Evolutionary conservation across 1,284 basidiomycete species (phyloP).

Genomic region (Irpex sp.): DNA sequence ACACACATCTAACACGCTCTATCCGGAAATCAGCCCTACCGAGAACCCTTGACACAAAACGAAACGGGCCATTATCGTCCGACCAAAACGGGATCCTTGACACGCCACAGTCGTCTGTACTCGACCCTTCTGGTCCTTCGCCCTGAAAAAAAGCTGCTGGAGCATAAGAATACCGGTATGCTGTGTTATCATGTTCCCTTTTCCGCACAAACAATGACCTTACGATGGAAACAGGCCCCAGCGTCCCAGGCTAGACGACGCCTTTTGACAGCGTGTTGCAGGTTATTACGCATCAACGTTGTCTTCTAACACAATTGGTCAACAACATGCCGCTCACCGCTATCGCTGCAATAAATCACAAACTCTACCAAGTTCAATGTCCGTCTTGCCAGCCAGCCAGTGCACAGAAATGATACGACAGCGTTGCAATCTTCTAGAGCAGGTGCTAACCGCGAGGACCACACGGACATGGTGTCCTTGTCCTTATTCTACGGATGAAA

Average conservation of each 20-base stretch:
- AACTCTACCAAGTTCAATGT: neutral
- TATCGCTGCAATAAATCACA: neutral
- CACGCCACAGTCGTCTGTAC: neutral
- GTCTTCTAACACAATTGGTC: neutral
- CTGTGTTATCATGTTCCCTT: neutral
- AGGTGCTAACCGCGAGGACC: neutral
- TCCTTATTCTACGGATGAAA: neutral
- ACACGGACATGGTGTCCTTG: neutral
- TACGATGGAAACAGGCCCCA: neutral
- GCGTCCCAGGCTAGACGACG: neutral
- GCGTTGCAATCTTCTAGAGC: neutral
- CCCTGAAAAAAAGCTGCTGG: neutral
- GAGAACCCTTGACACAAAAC: neutral
- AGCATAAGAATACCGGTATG: neutral
- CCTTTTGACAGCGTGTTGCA: neutral
- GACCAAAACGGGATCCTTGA: neutral
- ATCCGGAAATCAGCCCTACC: neutral
- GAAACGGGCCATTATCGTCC: neutral
- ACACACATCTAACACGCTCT: neutral
- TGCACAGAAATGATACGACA: neutral
- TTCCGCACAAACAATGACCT: neutral
- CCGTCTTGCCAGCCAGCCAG: neutral
- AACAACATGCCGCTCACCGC: neutral
- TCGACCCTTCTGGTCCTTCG: neutral
- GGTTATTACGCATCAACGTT: neutral